These are phyloP conservation scores for Endoconidiophora polonica DNA, from an alignment of 2,329 filamentous ascomycete species.

Conservation along the genomic window DNA sequence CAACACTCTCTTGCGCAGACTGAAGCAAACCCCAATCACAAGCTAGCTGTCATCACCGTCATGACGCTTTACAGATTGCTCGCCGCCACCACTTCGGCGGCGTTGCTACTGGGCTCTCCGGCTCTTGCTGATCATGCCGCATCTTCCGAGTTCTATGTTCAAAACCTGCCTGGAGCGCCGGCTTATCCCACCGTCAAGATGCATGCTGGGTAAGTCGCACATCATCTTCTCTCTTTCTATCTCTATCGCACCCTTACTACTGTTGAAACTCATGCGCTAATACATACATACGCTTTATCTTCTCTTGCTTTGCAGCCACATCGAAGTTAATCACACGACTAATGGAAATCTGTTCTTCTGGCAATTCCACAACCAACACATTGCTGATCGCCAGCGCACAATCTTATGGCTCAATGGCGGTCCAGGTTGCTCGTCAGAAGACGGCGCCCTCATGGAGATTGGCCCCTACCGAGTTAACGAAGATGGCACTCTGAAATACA, in stretches of 20 bases:
- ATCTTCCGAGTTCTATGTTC: constrained; percentile 60
- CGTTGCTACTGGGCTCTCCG: constrained; percentile 16
- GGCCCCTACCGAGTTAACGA: constrained; percentile 80
- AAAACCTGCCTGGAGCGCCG: constrained; percentile 69
- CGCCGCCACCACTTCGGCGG: constrained; percentile 7
- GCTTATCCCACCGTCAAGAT: constrained; percentile 68
- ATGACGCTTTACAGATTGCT: constrained; percentile 10
- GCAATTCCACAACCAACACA: constrained; percentile 92
- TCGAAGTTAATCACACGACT: constrained; percentile 69
- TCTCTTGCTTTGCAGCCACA: constrained; percentile 43
- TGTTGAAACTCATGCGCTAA: not conserved
- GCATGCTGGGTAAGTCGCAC: constrained; percentile 72
- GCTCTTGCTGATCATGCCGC: constrained; percentile 18
- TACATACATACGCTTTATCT: not conserved
- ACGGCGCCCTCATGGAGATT: constrained; percentile 90
- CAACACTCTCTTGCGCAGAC: no score
- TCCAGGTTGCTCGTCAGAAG: constrained; percentile 92
- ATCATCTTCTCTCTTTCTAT: not conserved
- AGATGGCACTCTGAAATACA: constrained; percentile 53
- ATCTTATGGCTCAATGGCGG: constrained; percentile 97
- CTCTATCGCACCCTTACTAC: not conserved
- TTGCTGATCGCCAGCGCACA: constrained; percentile 76
- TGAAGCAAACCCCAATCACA: no score
- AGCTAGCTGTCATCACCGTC: no score
- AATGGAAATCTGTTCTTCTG: constrained; percentile 98